phyloP scores from a whole-genome alignment of 2,329 filamentous ascomycete species.

The Talaromyces sp. region DNA sequence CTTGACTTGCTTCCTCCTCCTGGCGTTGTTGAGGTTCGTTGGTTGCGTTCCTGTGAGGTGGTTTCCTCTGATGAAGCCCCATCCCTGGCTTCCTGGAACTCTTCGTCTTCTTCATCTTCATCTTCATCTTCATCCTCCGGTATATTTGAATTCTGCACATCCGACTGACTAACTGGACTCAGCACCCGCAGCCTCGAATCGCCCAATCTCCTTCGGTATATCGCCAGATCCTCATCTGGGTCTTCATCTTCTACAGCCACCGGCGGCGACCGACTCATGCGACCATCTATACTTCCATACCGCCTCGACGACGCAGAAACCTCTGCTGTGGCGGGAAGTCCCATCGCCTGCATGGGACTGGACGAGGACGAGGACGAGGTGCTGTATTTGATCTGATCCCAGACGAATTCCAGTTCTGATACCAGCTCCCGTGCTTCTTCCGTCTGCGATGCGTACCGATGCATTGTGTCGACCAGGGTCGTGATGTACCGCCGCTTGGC shows the following conservation, averaged over 20 bases:
- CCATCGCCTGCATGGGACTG: constrained; percentile 24
- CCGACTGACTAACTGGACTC: constrained; percentile 79
- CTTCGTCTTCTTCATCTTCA: constrained; percentile 9
- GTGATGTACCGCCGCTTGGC: constrained; percentile 92
- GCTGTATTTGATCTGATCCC: constrained; percentile 95
- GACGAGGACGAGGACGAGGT: constrained; percentile 56
- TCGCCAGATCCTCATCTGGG: constrained; percentile 42
- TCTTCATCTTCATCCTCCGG: constrained; percentile 5
- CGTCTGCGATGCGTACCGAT: constrained; percentile 81
- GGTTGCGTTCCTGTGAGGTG: constrained; percentile 17
- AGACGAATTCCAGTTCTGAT: constrained; percentile 94
- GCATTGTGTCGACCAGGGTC: constrained; percentile 93
- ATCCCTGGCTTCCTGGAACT: constrained; percentile 22
- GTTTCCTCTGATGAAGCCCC: constrained; percentile 24
- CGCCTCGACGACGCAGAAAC: constrained; percentile 13
- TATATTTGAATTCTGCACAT: constrained; percentile 47
- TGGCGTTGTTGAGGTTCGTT: constrained; percentile 8
- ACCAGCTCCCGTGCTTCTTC: constrained; percentile 79
- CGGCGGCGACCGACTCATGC: constrained; percentile 23
- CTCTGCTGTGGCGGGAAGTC: constrained; percentile 20
- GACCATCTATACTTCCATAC: constrained; percentile 30
- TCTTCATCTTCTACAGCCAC: constrained; percentile 13
- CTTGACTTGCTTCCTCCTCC: neutral
- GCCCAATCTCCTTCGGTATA: constrained; percentile 36
- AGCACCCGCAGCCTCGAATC: constrained; percentile 62